Percentiles rank a stretch among this genome's conserved stretches.
These are phyloP conservation scores for Arabidopsis suecica DNA, from an alignment of 345 rosid species.

Conservation along the genomic window DNA sequence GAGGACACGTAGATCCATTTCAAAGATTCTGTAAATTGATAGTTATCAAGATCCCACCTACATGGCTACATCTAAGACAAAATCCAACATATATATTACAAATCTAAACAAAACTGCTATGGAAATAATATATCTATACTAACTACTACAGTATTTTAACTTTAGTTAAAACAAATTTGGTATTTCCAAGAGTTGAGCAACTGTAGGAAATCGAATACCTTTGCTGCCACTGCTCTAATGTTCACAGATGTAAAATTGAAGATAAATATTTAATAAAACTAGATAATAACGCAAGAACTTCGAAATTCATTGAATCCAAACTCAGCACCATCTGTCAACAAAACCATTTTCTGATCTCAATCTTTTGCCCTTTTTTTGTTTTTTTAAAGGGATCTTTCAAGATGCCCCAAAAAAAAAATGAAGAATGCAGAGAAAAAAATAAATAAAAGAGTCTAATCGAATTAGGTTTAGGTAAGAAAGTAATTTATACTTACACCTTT, in stretches of 20 bases:
- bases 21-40: conserved; percentile 36
- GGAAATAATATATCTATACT: background rate
- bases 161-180: background rate
- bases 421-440: conserved; percentile 44
- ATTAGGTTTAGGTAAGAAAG: conserved; percentile 44
- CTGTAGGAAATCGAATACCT: background rate
- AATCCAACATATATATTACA: conserved; percentile 10
- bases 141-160: background rate
- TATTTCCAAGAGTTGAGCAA: conserved; percentile 22
- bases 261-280: background rate
- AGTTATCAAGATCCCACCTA: conserved; percentile 42
- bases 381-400: conserved; percentile 3
- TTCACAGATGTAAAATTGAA: background rate
- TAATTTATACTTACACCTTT: conserved; percentile 3
- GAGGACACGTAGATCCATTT: conserved; percentile 25
- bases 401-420: conserved; percentile 1
- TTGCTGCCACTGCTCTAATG: background rate
- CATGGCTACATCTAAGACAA: background rate
- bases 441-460: conserved; percentile 25
- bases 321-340: conserved; percentile 18
- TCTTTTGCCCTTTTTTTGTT: background rate
- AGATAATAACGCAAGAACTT: conserved; percentile 9
- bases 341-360: background rate
- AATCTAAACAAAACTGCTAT: background rate
- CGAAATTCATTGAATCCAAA: conserved; percentile 8